Percentiles rank a stretch among this genome's conserved stretches.
Evolutionary conservation across 1,139 yeast genomes (phyloP).

Genomic region (Sugiyamaella sp.): DNA sequence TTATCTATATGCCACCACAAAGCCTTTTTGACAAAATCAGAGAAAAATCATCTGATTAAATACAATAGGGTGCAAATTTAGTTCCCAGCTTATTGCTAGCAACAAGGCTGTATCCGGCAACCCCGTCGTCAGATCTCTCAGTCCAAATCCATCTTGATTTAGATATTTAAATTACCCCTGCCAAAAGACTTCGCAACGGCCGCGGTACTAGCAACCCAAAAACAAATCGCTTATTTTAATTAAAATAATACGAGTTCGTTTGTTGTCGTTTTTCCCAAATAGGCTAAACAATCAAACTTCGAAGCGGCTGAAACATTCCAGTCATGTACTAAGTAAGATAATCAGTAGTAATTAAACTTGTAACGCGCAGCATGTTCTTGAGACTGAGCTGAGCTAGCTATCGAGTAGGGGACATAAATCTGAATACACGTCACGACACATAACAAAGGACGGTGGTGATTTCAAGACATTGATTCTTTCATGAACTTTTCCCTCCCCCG

Average conservation of each 20-base stretch:
- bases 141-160: no score
- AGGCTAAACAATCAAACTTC: conserved; percentile 4
- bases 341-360: background rate
- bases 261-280: conserved; percentile 9
- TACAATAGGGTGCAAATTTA: no score
- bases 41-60: no score
- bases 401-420: background rate
- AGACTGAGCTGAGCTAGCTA: background rate
- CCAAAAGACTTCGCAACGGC: background rate
- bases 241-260: background rate
- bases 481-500: background rate
- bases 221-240: background rate
- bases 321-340: background rate
- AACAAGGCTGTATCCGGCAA: no score
- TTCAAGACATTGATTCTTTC: background rate
- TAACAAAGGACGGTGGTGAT: background rate
- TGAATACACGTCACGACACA: background rate
- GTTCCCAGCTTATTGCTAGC: no score
- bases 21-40: no score
- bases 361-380: background rate
- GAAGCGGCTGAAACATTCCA: conserved; percentile 15
- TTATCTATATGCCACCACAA: no score
- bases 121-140: background rate
- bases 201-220: background rate
- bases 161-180: no score